Evolutionary conservation across 2,329 filamentous ascomycete species (phyloP), one percentile per base, ranked within the genome.

Genomic region (Aspergillus novofumigatus): DNA sequence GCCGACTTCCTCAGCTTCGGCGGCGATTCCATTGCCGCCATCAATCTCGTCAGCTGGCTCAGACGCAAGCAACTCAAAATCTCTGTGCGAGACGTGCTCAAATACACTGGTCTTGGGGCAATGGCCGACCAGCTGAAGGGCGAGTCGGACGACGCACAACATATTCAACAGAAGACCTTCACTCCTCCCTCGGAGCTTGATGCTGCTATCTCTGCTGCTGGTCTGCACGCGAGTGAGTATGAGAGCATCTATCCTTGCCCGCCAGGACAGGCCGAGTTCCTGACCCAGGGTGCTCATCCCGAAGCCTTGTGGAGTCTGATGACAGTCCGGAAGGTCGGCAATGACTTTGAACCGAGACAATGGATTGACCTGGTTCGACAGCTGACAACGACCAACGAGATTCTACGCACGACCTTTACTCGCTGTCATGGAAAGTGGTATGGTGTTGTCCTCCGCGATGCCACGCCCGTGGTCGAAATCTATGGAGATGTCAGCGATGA

Each of bases 371-470:
- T 61, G 11, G 59, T 57, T 4, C 55, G 51, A 11, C 35, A 42
- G 21, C 53, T 62, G 38, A 60, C 53, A 25, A 35, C 53, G 23
- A n/a, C 49, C 14, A 57, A 59, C 23, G 47, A 63, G 21, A 61
- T 62, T 29, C 58, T 62, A 23, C 58, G 58, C 9, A 49, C 58
- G 2, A 44, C 55, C 21, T 62, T 51, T 23, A 48, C 60, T 25
- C 45, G 51, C 10, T 26, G 17, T 5, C 53, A 58, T 26, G 41
- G 35, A 8, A 28, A 52, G n/a, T 59, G 60, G 56, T 47, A 55
- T 29, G 53, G 59, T 32, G 58, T 66, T n/a, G 51, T 67, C 25
- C 53, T 65, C 53, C 56, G 58, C 29, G 51, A 64, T 41, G 35
- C 63, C 1, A 28, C 49, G 21, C 57, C 61, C 20, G 53, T 49